Evolutionary conservation across 306 rosid genomes (phyloP).

Genomic region (Cucumis melo): DNA sequence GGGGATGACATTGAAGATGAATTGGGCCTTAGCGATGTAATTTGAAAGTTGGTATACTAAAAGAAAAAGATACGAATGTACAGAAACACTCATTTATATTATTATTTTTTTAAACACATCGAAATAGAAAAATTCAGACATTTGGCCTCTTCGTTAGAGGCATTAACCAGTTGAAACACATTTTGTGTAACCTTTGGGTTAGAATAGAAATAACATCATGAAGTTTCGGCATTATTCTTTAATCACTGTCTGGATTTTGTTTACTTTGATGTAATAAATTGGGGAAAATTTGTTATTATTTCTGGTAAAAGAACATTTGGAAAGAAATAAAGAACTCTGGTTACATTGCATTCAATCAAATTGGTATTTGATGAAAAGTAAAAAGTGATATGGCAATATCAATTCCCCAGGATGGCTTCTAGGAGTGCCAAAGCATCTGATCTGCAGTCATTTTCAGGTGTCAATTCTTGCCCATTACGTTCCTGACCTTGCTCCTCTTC

Average conservation of each 20-base stretch:
- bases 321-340: not conserved
- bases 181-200: not conserved
- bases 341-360: not conserved
- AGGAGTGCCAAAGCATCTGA: slow-evolving; percentile 7
- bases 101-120: too few species aligned
- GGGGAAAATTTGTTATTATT: not conserved
- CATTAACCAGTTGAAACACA: not conserved
- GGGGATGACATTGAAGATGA: slow-evolving; percentile 63
- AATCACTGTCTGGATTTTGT: not conserved
- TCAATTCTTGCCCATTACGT: slow-evolving; percentile 7
- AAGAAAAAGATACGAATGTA: not conserved
- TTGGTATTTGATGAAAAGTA: not conserved
- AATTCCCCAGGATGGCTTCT: slow-evolving; percentile 22
- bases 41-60: slow-evolving; percentile 16
- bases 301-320: not conserved
- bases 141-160: too few species aligned
- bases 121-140: too few species aligned
- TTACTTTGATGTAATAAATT: not conserved
- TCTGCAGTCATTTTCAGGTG: not conserved
- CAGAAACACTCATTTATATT: not conserved
- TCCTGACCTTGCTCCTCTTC: not conserved
- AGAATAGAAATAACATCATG: not conserved
- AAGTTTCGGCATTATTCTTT: not conserved
- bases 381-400: not conserved
- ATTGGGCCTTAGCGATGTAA: slow-evolving; percentile 36